Evolutionary conservation across 352 stramenopile genomes (phyloP).

Genomic region (Pythium scleroteichum): DNA sequence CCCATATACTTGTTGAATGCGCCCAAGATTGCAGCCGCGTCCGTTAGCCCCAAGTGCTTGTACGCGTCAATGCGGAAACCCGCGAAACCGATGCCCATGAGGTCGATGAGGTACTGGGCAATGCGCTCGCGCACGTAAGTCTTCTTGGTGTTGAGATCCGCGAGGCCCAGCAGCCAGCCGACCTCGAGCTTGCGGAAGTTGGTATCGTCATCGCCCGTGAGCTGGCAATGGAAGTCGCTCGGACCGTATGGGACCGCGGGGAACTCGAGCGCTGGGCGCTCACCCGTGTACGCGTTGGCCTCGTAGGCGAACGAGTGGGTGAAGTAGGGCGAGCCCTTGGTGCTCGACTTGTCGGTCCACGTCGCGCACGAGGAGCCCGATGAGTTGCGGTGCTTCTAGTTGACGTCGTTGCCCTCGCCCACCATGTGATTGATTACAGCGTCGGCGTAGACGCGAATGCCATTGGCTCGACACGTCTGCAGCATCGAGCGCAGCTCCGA

Average conservation of each 20-base stretch:
- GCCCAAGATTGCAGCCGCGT: conserved; percentile 51
- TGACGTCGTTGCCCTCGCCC: conserved; percentile 32
- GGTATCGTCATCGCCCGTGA: conserved; percentile 38
- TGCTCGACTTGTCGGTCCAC: conserved; percentile 25
- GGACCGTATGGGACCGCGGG: conserved; percentile 52
- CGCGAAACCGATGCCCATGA: conserved; percentile 65
- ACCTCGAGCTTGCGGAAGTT: conserved; percentile 38
- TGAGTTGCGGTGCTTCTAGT: conserved; percentile 18
- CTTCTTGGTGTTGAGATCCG: conserved; percentile 63
- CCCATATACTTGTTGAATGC: conserved; percentile 57
- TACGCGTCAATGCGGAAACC: conserved; percentile 68
- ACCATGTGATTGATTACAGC: conserved; percentile 33
- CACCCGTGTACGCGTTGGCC: conserved; percentile 41
- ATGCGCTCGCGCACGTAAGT: conserved; percentile 60
- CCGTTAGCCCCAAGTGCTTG: conserved; percentile 61
- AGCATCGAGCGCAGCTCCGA: conserved; percentile 56
- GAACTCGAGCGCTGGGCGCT: conserved; percentile 47
- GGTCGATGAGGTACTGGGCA: conserved; percentile 70
- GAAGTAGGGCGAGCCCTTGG: conserved; percentile 22
- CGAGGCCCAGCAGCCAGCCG: conserved; percentile 44
- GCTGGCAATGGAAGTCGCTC: conserved; percentile 63
- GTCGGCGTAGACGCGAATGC: conserved; percentile 51
- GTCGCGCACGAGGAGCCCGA: neutral
- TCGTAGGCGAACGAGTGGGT: conserved; percentile 41
- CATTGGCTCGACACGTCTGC: conserved; percentile 56